phyloP scores from a whole-genome alignment of 495 filamentous ascomycete species.

The Annulohypoxylon stygium region DNA sequence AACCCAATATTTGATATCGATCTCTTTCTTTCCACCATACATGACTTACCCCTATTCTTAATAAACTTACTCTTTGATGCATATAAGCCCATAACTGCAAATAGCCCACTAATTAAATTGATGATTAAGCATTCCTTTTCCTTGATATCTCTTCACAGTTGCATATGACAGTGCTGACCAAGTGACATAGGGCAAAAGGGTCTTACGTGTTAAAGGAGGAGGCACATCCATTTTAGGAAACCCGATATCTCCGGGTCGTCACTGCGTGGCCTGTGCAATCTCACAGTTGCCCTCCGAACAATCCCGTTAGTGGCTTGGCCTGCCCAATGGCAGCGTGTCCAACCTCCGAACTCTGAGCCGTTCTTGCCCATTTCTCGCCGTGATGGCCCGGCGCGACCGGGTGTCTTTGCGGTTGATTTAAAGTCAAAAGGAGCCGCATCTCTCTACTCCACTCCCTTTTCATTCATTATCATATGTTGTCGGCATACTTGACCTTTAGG shows the following conservation, averaged over 20 bases:
- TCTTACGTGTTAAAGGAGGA: not conserved
- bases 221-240: conserved; percentile 13
- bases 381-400: conserved; percentile 48
- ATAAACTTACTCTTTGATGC: conserved; percentile 2
- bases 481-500: conserved; percentile 38
- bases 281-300: conserved; percentile 40
- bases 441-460: conserved; percentile 47
- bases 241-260: conserved; percentile 40
- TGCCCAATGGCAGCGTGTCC: conserved; percentile 39
- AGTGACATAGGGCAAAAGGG: not conserved
- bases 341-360: conserved; percentile 40
- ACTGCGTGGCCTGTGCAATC: conserved; percentile 15
- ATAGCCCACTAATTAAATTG: not conserved
- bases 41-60: conserved; percentile 12
- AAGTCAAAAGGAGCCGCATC: conserved; percentile 53
- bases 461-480: conserved; percentile 44
- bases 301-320: conserved; percentile 50
- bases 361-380: conserved; percentile 36
- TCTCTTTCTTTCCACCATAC: not conserved
- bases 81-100: conserved; percentile 11
- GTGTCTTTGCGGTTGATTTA: conserved; percentile 52
- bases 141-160: not conserved
- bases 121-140: not conserved
- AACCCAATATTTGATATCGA: not conserved
- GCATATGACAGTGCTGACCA: not conserved